Conservation (phyloP, 225 moss, liverwort and hornwort species). For the Ulota crispa region DNA sequence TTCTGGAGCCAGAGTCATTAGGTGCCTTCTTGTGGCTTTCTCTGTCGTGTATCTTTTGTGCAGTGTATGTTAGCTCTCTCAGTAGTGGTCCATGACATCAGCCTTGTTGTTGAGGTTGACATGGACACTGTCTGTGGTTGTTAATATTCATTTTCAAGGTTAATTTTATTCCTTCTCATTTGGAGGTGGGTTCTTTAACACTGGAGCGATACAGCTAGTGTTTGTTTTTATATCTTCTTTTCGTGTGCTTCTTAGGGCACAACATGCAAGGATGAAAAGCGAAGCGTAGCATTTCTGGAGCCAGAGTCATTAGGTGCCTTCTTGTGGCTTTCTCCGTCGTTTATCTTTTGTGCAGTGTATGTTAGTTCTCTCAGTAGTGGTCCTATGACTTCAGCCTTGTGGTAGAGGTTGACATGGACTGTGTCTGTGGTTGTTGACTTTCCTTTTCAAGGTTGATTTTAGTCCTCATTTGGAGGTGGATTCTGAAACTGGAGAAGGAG, state of each 20-base stretch:
- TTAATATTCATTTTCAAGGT: constrained; percentile 4
- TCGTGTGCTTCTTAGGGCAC: constrained; percentile 28
- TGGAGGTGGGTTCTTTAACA: too few relatives aligned
- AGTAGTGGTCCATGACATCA: background rate
- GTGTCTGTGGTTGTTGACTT: background rate
- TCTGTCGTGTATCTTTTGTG: constrained; percentile 19
- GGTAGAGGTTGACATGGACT: constrained; percentile 9
- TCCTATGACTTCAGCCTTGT: background rate
- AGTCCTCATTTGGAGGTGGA: background rate
- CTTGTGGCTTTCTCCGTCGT: background rate
- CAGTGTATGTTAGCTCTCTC: constrained; percentile 3
- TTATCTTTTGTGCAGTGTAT: constrained; percentile 16
- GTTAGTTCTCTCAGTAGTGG: constrained; percentile 1
- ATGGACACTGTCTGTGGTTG: constrained; percentile 6
- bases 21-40: background rate
- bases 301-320: background rate
- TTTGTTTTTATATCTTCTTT: constrained; percentile 6
- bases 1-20: constrained; percentile 4
- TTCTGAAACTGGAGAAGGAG: background rate
- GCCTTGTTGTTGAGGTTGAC: constrained; percentile 3
- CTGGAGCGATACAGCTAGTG: constrained; percentile 33
- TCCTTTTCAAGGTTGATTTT: background rate
- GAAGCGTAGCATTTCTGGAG: constrained; percentile 7
- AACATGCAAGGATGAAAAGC: background rate
- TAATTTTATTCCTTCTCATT: background rate